These are phyloP conservation scores for Fusarium austroafricanum DNA, from an alignment of 2,329 filamentous ascomycete genomes.

Conservation along the genomic window DNA sequence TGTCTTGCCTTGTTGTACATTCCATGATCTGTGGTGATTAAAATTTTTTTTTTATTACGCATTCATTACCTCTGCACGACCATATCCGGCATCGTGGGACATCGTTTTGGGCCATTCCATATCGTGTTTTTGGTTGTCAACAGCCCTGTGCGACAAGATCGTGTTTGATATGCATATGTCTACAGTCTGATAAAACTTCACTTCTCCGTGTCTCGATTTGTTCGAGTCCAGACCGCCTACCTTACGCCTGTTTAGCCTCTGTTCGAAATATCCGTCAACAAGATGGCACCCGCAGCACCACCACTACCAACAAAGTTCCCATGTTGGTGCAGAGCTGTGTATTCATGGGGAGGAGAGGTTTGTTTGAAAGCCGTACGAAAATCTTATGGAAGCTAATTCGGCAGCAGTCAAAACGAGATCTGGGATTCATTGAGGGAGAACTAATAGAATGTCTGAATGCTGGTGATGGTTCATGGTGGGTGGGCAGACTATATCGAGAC, in stretches of 20 bases:
- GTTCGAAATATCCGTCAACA: slow-evolving; percentile 35
- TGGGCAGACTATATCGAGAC: slow-evolving; percentile 89
- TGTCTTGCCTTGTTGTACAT: slow-evolving; percentile 18
- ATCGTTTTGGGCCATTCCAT: slow-evolving; percentile 9
- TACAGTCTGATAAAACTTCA: slow-evolving; percentile 31
- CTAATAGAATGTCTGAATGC: slow-evolving; percentile 98
- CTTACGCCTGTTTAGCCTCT: slow-evolving; percentile 15
- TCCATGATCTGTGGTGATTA: slow-evolving; percentile 14
- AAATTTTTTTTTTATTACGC: slow-evolving; percentile 18
- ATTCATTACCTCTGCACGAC: slow-evolving; percentile 9
- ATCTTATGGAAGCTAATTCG: slow-evolving; percentile 36
- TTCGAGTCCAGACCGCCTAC: slow-evolving; percentile 19
- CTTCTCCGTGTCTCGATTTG: slow-evolving; percentile 25
- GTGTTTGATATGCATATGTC: slow-evolving; percentile 42
- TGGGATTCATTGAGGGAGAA: slow-evolving; percentile 97
- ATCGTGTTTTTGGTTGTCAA: slow-evolving; percentile 28
- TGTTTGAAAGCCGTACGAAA: slow-evolving; percentile 24
- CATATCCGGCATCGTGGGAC: slow-evolving; percentile 7
- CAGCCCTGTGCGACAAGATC: slow-evolving; percentile 18
- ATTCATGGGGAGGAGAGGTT: slow-evolving; percentile 92
- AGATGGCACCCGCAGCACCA: slow-evolving; percentile 67
- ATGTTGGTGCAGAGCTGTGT: slow-evolving; percentile 91
- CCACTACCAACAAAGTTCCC: slow-evolving; percentile 82
- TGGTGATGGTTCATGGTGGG: slow-evolving; percentile 99
- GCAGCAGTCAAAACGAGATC: slow-evolving; percentile 83